Base-by-base conservation (phyloP, 805 yeast genomes). In the Saturnispora serradocipensis region DNA sequence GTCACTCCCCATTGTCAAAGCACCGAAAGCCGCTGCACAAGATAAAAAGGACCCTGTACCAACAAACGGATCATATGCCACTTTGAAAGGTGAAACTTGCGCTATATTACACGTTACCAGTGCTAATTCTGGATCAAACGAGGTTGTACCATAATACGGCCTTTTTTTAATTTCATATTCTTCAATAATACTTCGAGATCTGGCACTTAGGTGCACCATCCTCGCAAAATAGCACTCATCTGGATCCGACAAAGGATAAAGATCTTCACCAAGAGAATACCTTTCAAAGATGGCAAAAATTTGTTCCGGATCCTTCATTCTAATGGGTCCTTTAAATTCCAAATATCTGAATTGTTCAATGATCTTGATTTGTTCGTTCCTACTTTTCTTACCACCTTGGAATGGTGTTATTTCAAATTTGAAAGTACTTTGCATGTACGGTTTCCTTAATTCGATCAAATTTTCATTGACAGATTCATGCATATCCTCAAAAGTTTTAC, bases 11-110 rank as follows among this genome's bases (percentile, higher is more conserved):
- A 86, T 68, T 0, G 88, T 78, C 9, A 81, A 59, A 0, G 91
- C 93, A 2, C 96, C 96, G 65, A 79, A 88, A 56, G 84, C 78
- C 0, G 90, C 88, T 11, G 89, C 95, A 1, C 97, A 90, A 1
- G 88, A 84, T 39, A 91, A 71, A 62, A 93, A 93, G 20, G 97
- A 88, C 0, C 99, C 99, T 0, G 99, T 93, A 0, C 99, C 99
- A 3, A 87, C 88, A 69, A 93, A 93, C 24, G 99, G 99, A 67
- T 93, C 99, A 63, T 88, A 91, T 62, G 86, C 78, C 3, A 89
- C 62, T 50, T 81, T 77, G 0, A 84, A 85, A 0, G 75, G 72
- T 36, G 66, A 72, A 13, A 84, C 88, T 56, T 86, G 89, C 0
- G 86, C 96, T 48, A 93, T 75, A 61, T 91, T 93, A 61, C 96